Percentiles rank a stretch among this genome's conserved stretches.
These are phyloP conservation scores for Botrytis elliptica DNA, from an alignment of 2,329 filamentous ascomycete species.

Conservation along the genomic window DNA sequence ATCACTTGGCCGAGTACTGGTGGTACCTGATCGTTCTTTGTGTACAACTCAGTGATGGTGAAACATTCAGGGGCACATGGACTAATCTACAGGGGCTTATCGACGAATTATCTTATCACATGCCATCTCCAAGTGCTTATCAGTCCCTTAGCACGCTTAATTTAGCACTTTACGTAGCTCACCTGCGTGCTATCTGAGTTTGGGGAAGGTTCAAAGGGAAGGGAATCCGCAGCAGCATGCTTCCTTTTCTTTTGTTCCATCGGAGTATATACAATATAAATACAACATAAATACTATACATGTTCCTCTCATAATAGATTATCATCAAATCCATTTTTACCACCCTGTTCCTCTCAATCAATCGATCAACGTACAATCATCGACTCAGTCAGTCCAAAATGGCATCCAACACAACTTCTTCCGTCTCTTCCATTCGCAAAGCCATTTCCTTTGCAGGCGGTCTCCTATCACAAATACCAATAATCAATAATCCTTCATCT, in stretches of 20 bases:
- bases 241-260: neutral
- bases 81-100: slow-evolving; percentile 2
- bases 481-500: slow-evolving; percentile 21
- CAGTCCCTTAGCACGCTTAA: slow-evolving; percentile 4
- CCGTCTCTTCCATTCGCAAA: slow-evolving; percentile 30
- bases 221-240: neutral
- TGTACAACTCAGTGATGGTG: slow-evolving; percentile 7
- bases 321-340: no score
- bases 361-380: neutral
- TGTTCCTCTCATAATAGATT: neutral
- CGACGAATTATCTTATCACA: slow-evolving; percentile 11
- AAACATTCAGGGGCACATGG: slow-evolving; percentile 21
- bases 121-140: neutral
- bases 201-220: neutral
- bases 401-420: slow-evolving; percentile 13
- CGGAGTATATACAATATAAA: neutral
- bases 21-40: neutral
- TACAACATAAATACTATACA: neutral
- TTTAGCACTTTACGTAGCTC: slow-evolving; percentile 7
- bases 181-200: neutral
- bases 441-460: slow-evolving; percentile 31
- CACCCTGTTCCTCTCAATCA: neutral
- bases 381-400: neutral
- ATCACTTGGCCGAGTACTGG: slow-evolving; percentile 6
- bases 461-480: slow-evolving; percentile 32